A percentile compares a stretch with the other conserved stretches of the same genome.
phyloP scores from a whole-genome alignment of 2,329 filamentous ascomycete genomes.

The Sordariomycetes sp. region DNA sequence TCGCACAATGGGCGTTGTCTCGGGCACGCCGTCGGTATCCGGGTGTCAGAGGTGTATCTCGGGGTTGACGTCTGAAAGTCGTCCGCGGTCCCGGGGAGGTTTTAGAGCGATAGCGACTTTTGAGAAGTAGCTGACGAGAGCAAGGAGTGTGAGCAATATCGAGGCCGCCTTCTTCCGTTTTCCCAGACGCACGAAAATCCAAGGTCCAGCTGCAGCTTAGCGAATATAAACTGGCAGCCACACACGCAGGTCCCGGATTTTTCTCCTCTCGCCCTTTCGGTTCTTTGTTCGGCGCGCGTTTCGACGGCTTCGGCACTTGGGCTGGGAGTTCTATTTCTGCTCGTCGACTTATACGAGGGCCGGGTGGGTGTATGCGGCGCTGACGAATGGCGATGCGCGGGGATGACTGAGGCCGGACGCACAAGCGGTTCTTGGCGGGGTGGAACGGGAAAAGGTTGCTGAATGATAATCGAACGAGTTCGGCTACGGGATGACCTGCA shows the following conservation, averaged over 20 bases:
- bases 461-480: background rate
- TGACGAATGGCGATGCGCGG: background rate
- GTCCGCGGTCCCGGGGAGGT: too few relatives aligned
- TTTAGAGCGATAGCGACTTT: too few relatives aligned
- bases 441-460: background rate
- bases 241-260: too few relatives aligned
- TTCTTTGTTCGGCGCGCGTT: background rate
- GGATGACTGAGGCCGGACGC: background rate
- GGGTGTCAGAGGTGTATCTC: background rate
- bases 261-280: too few relatives aligned
- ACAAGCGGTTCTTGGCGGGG: background rate
- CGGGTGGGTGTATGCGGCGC: background rate
- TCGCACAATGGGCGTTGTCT: background rate
- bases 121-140: too few relatives aligned
- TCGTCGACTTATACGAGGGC: background rate
- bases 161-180: too few relatives aligned
- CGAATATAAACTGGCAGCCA: too few relatives aligned
- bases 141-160: too few relatives aligned
- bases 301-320: background rate
- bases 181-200: too few relatives aligned
- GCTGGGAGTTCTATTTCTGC: background rate
- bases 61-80: background rate
- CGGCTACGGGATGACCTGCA: too few relatives aligned
- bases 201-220: too few relatives aligned
- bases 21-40: background rate